Base-by-base conservation (phyloP, 768 basidiomycete species). In the Pholiota microspora region DNA sequence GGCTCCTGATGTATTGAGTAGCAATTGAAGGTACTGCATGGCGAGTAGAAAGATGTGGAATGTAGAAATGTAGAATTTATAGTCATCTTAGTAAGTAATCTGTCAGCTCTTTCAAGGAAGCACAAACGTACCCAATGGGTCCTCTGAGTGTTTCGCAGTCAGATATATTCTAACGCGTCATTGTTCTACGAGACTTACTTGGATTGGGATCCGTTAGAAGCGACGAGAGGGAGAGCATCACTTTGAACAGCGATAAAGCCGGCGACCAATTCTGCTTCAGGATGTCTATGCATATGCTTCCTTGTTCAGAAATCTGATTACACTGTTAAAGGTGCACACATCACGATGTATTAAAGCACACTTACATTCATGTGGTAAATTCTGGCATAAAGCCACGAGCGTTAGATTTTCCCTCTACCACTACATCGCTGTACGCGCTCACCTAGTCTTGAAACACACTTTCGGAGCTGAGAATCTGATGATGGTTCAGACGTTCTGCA, bases 221-320 rank as follows among this genome's bases (percentile, higher is more conserved):
- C 0, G 93, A 95, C 0, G 93, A 95, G 3, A 98, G 80, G 24
- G 93, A 95, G 16, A 98, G 82, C 71, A 98, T 86, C 64, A 96
- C 90, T 75, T 98, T 97, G 78, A 91, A 94, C 45, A 98, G 76
- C 2, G 93, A 95, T 18, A 98, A 71, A 2, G 94, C 94, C 6
- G 94, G 94, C 1, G 92, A 94, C 94, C 94, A 98, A 63, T 92
- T 89, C 64, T 85, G 81, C 73, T 98, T 97, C 55, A 98, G 80
- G 48, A 96, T 92, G 71, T 97, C 90, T 60, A 94, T 89, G 64
- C 90, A 93, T 50, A 92, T 86, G 59, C 77, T 79, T 38, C 89
- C 90, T 49, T 81, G 79, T 54, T 90, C 88, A 48, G 85, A 87
- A 42, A 91, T 90, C 77, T 82, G 45, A 29, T 34, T 21, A 13